Percentiles rank a stretch among this genome's conserved stretches.
Evolutionary conservation across 345 rosid genomes (phyloP).

Genomic region (Ailanthus altissimus): DNA sequence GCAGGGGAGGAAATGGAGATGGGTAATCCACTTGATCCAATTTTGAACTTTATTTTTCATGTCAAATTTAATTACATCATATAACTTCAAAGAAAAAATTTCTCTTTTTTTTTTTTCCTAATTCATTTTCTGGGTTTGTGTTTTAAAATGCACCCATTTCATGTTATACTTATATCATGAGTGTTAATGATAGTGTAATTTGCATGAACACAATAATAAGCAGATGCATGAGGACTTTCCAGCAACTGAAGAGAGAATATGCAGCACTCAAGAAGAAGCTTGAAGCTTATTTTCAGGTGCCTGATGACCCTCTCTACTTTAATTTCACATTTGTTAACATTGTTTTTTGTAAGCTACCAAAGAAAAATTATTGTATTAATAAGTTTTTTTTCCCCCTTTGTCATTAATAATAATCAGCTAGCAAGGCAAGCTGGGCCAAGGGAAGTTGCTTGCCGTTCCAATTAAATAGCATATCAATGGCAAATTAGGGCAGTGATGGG

Average conservation of each 20-base stretch:
- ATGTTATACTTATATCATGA: background rate
- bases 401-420: conserved; percentile 38
- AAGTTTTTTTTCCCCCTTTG: background rate
- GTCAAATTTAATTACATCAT: no score
- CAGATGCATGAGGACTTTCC: conserved; percentile 79
- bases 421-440: conserved; percentile 81
- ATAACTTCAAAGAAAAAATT: no score
- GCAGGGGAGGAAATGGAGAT: conserved; percentile 76
- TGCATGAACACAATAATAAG: conserved; percentile 2
- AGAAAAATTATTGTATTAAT: background rate
- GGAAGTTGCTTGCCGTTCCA: conserved; percentile 58
- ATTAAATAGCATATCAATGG: conserved; percentile 28
- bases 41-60: background rate
- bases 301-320: background rate
- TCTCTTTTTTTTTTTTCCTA: no score
- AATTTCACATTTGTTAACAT: background rate
- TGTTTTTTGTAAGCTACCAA: no score
- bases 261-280: conserved; percentile 73
- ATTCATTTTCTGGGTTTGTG: no score
- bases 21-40: conserved; percentile 45
- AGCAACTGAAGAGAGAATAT: conserved; percentile 83
- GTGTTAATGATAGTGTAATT: background rate
- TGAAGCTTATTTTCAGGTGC: conserved; percentile 85
- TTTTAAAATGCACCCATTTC: background rate
- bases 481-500: background rate